Percentiles rank a stretch among this genome's conserved stretches.
Conservation (phyloP, 768 basidiomycete genomes). For the Rhodotorula paludigena region DNA sequence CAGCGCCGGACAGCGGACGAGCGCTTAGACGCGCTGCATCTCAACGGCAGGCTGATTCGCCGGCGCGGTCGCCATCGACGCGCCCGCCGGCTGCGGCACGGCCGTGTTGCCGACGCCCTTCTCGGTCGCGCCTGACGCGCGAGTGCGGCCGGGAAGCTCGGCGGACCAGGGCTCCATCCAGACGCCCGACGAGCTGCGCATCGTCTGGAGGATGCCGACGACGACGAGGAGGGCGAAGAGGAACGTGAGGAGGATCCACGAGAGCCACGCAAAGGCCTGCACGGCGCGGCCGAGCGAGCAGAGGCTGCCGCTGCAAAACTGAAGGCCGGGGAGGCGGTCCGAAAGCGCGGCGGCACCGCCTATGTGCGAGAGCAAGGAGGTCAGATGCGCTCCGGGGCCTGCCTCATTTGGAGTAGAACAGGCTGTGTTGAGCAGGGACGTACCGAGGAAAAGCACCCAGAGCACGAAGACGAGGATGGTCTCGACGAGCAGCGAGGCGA, state of each 20-base stretch:
- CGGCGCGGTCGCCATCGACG: neutral
- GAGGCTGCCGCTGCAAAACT: neutral
- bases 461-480: conserved; percentile 13
- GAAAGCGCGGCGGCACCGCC: conserved; percentile 17
- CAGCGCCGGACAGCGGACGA: neutral
- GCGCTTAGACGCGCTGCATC: neutral
- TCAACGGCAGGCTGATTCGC: neutral
- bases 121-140: neutral
- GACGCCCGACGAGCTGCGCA: neutral
- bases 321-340: neutral
- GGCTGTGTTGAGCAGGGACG: too few relatives aligned
- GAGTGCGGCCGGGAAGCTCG: neutral
- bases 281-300: conserved; percentile 8
- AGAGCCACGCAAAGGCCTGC: conserved; percentile 30
- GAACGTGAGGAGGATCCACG: conserved; percentile 19
- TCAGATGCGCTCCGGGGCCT: neutral
- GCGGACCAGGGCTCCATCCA: neutral
- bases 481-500: conserved; percentile 14
- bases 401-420: neutral
- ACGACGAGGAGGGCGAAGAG: conserved; percentile 4
- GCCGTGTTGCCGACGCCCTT: neutral
- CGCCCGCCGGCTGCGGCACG: neutral
- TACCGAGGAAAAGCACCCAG: conserved; percentile 22
- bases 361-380: neutral
- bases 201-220: neutral